Conservation (phyloP, 192 early-diverging fungal species). For the Coemansia sp. region DNA sequence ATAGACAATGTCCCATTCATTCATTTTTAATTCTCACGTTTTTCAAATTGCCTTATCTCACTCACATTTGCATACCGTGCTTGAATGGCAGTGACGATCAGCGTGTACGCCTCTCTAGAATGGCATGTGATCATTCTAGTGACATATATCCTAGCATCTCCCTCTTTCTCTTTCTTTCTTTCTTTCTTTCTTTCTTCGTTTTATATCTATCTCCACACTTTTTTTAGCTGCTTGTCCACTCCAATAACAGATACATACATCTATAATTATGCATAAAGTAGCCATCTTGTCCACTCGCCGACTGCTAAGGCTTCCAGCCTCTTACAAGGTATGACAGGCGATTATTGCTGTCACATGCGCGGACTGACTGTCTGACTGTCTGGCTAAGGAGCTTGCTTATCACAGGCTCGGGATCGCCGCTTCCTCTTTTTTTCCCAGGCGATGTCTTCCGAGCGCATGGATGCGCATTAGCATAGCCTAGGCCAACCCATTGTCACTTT, state of each 20-base stretch:
- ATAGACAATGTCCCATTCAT: not conserved
- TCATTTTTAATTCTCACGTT: not conserved
- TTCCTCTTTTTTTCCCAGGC: not conserved
- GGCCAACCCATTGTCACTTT: not conserved
- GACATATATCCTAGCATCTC: not conserved
- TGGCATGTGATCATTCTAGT: not conserved
- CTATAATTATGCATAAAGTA: conserved; percentile 15
- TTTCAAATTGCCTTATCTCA: not conserved
- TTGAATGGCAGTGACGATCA: not conserved
- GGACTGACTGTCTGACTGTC: no score
- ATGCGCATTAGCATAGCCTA: not conserved
- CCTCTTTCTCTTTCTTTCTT: not conserved
- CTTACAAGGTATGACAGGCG: conserved; percentile 15
- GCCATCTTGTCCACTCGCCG: conserved; percentile 25
- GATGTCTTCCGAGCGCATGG: not conserved
- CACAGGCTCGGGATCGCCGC: not conserved
- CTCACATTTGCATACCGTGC: no score
- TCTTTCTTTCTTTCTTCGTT: not conserved
- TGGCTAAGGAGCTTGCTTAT: not conserved
- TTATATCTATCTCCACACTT: not conserved
- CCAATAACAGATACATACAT: not conserved
- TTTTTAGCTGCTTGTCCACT: no score
- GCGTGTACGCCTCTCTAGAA: not conserved
- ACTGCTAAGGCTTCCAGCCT: conserved; percentile 13
- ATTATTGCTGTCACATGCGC: not conserved